phyloP scores from a whole-genome alignment of 129 eudicot species.

The Centrapalus pauciflorus region DNA sequence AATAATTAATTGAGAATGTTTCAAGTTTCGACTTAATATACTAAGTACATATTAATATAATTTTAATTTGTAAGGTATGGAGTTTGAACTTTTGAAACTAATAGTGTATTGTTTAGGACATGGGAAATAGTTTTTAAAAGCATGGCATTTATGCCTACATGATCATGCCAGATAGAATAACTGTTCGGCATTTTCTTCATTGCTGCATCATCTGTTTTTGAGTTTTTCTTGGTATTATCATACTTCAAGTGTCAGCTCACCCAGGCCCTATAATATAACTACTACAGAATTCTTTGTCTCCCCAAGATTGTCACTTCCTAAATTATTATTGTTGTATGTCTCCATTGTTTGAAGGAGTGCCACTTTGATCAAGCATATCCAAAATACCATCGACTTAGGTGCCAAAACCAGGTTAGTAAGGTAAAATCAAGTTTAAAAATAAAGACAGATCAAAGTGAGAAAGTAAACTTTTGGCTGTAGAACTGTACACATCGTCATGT shows the following conservation, averaged over 20 bases:
- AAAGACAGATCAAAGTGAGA: too few species aligned
- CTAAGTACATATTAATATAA: background rate
- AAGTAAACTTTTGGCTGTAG: too few species aligned
- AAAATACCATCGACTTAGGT: background rate
- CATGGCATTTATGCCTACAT: background rate
- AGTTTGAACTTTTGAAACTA: background rate
- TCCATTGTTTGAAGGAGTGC: background rate
- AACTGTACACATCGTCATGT: too few species aligned
- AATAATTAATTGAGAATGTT: too few species aligned
- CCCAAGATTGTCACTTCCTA: background rate
- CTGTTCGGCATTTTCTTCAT: background rate
- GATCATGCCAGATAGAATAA: background rate
- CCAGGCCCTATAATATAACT: background rate
- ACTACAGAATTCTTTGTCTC: background rate
- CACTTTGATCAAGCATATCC: background rate
- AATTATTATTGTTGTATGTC: background rate
- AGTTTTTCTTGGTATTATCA: too few species aligned
- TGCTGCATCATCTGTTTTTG: background rate
- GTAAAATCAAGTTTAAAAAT: background rate
- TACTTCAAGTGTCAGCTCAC: background rate
- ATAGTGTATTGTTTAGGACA: background rate
- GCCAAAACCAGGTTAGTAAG: background rate
- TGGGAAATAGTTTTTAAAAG: background rate
- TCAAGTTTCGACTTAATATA: background rate
- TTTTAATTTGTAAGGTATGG: background rate